Evolutionary conservation across 2,329 filamentous ascomycete species (phyloP), one percentile per base, ranked within the genome.

Genomic region (Aureobasidium uvarum): DNA sequence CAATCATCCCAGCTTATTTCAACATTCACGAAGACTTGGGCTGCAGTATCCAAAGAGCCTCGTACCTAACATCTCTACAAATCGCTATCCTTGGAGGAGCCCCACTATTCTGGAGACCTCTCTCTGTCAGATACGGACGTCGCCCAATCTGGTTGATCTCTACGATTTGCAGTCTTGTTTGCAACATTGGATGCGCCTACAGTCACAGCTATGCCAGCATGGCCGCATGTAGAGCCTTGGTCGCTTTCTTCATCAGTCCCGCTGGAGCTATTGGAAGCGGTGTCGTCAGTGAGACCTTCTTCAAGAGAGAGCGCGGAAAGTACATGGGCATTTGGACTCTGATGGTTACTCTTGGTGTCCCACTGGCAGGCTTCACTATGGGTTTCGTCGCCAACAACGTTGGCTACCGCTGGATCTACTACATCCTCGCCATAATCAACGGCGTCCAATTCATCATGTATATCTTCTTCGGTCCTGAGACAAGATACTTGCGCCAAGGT

Each of bases 381-480:
- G 76, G 77, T 1, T 78, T 78, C 64, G 82, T 85, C 0, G 78
- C 81, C 0, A 74, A 81, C 65, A 77, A 80, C 11, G 77, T 81
- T 16, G 79, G 80, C 1, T 86, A 83, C 60, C 77, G 80, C n/a
- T 86, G 84, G 84, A 84, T 85, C 31, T 86, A 83, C 70, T 85
- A 80, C 78, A 78, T 81, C 33, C 73, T 85, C 28, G 82, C 83
- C 1, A 85, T 85, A 38, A 81, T 79, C 69, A 86, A 86, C 65
- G 81, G 77, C 54, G 80, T 77, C 2, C 84, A 86, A 67, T 78
- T 86, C 64, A 71, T 85, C 50, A 70, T 84, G 18, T 86, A 85
- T 70, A 70, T 85, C 60, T 81, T 85, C 70, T 69, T 84, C 20
- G 79, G 81, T 0, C 79, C 80, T 0, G 84, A 86, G 70, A 84